Evolutionary conservation across 257 asterid species (phyloP), one percentile per base, ranked within the genome.

Genomic region (Asclepias syriaca): DNA sequence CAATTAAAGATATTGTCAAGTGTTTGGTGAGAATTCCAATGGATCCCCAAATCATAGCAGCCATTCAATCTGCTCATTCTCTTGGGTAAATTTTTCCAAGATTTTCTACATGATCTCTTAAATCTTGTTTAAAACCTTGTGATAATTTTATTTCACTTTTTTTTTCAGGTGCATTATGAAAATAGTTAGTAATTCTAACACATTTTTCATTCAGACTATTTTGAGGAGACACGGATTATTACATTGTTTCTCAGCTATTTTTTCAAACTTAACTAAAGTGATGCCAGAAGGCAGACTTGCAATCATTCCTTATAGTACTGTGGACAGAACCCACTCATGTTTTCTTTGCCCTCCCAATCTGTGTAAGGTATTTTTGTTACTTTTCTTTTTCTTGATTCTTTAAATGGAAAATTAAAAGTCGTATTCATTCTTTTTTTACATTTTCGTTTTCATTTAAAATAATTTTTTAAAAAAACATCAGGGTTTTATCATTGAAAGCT

Each of bases 141-240:
- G 22, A 22, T 48, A 3, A 24, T 19, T 4, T 60, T 58, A 24
- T 65, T 14, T 27, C 1, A 24, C 12, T 0, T 24, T 24, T 5
- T 72, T 13, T 65, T 69, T 78, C 85, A 92, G 97, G 77, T 88
- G 98, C 79, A 91, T 90, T 66, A 80, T 93, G 83, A 93, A 90
- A 88, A 86, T 93, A 70, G 87, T 85, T 39, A 93, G 96, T 45
- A 97, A 93, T 72, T 86, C 97, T 16, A 93, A 93, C 76, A 70
- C 65, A 72, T 88, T 90, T 76, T 90, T 87, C 81, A 90, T 93
- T 73, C 85, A 81, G 78, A 88, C 97, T 27, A 80, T 93, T 72
- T 80, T 90, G 82, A 87, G 86, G 51, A 88, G 85, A 77, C 81
- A 90, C 74, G 85, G 86, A 32, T 75, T 90, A 69, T 80, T 76